Conservation (phyloP, 345 rosid genomes). For the Nasturtium officinale region DNA sequence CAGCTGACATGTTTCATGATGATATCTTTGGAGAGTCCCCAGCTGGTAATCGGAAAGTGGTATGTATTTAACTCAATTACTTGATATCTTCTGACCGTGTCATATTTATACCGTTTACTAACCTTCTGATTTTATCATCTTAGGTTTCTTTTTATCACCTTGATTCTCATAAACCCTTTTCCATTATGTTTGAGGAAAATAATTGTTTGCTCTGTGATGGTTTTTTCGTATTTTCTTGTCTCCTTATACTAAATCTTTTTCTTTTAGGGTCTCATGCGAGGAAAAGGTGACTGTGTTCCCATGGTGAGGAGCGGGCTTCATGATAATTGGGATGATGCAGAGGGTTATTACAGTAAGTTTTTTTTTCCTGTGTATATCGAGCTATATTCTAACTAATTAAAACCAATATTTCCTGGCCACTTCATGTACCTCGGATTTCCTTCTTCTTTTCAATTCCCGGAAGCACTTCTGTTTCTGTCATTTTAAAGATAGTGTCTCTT, state of each 20-base stretch:
- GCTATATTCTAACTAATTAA: not conserved
- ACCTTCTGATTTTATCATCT: constrained; percentile 11
- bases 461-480: not conserved
- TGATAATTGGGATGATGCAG: constrained; percentile 99
- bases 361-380: not conserved
- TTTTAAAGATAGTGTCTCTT: constrained; percentile 12
- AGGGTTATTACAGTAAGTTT: constrained; percentile 92
- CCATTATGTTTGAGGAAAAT: not conserved
- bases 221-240: not conserved
- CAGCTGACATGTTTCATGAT: constrained; percentile 74
- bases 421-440: constrained; percentile 1
- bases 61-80: constrained; percentile 40
- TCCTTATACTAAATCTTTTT: constrained; percentile 21
- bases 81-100: constrained; percentile 10
- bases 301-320: constrained; percentile 78
- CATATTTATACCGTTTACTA: not conserved
- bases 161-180: constrained; percentile 19
- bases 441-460: not conserved
- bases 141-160: not conserved
- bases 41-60: constrained; percentile 65
- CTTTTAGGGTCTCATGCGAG: constrained; percentile 52
- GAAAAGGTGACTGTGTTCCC: constrained; percentile 71
- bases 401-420: not conserved
- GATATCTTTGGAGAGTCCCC: constrained; percentile 99
- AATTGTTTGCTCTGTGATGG: constrained; percentile 19